phyloP scores from a whole-genome alignment of 73 alveolate genomes.

The Paramecium tetraurelia region DNA sequence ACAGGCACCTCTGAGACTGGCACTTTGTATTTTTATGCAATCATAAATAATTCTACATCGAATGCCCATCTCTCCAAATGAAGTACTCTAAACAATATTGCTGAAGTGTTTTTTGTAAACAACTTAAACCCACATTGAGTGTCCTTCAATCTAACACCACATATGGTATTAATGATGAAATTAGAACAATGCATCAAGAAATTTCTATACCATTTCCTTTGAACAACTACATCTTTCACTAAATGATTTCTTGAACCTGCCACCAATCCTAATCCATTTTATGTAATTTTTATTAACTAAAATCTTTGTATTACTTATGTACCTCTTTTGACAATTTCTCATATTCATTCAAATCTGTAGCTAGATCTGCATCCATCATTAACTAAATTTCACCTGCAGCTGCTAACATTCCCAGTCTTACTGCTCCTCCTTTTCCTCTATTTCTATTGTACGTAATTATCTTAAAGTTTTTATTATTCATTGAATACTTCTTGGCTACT shows the following conservation, averaged over 20 bases:
- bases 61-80: slow-evolving; percentile 97
- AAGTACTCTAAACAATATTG: slow-evolving; percentile 71
- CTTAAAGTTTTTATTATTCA: slow-evolving; percentile 50
- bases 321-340: slow-evolving; percentile 62
- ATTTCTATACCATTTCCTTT: slow-evolving; percentile 78
- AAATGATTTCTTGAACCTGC: slow-evolving; percentile 87
- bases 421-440: slow-evolving; percentile 94
- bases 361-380: slow-evolving; percentile 93
- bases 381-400: slow-evolving; percentile 76
- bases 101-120: slow-evolving; percentile 85
- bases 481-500: slow-evolving; percentile 58
- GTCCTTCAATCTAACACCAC: slow-evolving; percentile 76
- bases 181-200: slow-evolving; percentile 66
- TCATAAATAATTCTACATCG: slow-evolving; percentile 87
- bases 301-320: background rate
- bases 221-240: slow-evolving; percentile 66
- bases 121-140: slow-evolving; percentile 95
- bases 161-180: slow-evolving; percentile 64
- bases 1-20: slow-evolving; percentile 88
- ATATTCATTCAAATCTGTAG: slow-evolving; percentile 80
- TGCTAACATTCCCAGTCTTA: slow-evolving; percentile 79
- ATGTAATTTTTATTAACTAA: slow-evolving; percentile 58
- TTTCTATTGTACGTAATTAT: slow-evolving; percentile 72
- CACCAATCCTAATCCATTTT: slow-evolving; percentile 71
- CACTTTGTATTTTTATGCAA: slow-evolving; percentile 72